A percentile compares a stretch with the other conserved stretches of the same genome.
Evolutionary conservation across 2,329 filamentous ascomycete species (phyloP).

Genomic region (Phialophora tarda): DNA sequence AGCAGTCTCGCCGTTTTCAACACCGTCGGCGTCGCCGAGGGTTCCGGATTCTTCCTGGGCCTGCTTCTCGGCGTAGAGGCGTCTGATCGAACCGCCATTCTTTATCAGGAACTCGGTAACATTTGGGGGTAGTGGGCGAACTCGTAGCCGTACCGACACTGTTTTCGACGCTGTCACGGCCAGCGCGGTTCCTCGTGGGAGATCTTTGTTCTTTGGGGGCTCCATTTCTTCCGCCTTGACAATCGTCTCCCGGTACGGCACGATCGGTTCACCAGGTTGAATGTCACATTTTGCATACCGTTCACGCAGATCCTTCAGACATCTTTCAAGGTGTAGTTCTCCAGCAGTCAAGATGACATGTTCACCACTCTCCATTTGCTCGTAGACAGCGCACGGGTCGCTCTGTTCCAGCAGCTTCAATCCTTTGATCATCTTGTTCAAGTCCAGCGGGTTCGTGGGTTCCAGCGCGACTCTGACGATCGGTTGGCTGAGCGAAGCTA

Average conservation of each 20-base stretch:
- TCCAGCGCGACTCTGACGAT: conserved; percentile 97
- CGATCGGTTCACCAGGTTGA: conserved; percentile 90
- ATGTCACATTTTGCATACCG: conserved; percentile 94
- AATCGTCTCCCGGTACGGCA: conserved; percentile 93
- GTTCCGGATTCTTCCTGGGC: conserved; percentile 52
- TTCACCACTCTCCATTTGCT: conserved; percentile 89
- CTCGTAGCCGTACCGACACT: conserved; percentile 74
- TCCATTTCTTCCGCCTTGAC: conserved; percentile 90
- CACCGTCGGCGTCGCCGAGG: conserved; percentile 45
- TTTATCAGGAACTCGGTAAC: conserved; percentile 87
- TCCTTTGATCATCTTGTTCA: conserved; percentile 93
- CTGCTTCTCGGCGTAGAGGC: conserved; percentile 74
- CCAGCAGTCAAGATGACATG: conserved; percentile 94
- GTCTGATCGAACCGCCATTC: conserved; percentile 78
- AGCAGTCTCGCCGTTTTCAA: conserved; percentile 49
- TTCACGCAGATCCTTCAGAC: conserved; percentile 89
- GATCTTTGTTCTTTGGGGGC: conserved; percentile 79
- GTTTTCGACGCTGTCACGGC: conserved; percentile 83
- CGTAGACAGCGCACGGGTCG: conserved; percentile 94
- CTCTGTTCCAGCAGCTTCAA: conserved; percentile 87
- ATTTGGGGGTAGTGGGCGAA: conserved; percentile 75
- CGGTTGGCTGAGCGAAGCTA: conserved; percentile 78
- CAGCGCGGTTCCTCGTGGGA: conserved; percentile 81
- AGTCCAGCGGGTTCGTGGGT: conserved; percentile 83
- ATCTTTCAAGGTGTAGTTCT: conserved; percentile 91